phyloP scores from a whole-genome alignment of 208 protist species.

The Wallacemonas collosoma region DNA sequence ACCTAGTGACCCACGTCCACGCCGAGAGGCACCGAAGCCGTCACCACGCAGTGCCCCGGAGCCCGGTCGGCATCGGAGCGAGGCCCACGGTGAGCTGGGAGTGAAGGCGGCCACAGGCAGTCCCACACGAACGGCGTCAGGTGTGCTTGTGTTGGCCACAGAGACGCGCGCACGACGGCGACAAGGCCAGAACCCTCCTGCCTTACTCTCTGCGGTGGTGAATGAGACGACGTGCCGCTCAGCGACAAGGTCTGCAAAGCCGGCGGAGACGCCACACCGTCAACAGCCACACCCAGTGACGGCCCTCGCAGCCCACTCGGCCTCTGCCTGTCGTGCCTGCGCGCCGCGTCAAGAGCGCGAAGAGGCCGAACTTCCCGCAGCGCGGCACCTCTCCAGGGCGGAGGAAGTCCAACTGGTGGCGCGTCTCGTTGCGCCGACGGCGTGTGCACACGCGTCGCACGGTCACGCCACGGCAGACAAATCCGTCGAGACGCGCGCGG shows the following conservation, averaged over 20 bases:
- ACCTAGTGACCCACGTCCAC: not conserved
- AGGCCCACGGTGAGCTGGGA: not conserved
- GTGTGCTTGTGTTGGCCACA: not conserved
- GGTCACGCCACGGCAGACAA: not conserved
- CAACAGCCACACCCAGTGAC: too few species aligned
- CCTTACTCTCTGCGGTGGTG: too few species aligned
- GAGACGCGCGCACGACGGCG: too few species aligned
- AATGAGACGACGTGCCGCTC: too few species aligned
- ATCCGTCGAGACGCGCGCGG: not conserved
- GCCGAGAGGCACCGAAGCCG: not conserved
- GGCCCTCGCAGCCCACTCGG: too few species aligned
- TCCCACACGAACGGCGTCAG: too few species aligned
- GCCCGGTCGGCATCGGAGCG: not conserved
- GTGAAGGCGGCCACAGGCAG: too few species aligned
- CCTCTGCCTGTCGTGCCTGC: too few species aligned
- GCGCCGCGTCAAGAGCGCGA: not conserved
- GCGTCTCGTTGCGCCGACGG: not conserved
- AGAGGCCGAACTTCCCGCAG: not conserved
- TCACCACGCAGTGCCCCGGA: not conserved
- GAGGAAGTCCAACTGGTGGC: conserved; percentile 5
- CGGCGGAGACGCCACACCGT: too few species aligned
- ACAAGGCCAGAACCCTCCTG: too few species aligned
- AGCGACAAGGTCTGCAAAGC: too few species aligned
- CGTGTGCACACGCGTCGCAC: not conserved
- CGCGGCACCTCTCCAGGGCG: not conserved